Conservation (phyloP, 768 basidiomycete genomes). For the Xerocomellus dryophilus region DNA sequence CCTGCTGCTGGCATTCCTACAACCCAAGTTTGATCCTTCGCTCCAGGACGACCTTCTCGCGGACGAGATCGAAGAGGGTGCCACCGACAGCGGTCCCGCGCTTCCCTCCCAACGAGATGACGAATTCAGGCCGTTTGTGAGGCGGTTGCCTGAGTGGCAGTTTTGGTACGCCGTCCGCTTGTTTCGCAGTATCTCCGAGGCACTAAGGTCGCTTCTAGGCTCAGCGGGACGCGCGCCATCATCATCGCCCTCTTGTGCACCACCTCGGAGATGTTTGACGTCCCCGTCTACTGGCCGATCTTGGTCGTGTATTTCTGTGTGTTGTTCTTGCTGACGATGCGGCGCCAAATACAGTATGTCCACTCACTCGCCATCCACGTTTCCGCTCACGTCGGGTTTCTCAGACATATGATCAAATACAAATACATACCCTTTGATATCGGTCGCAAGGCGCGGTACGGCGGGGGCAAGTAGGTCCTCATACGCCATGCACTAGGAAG, state of each 20-base stretch:
- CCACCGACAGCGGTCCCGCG: constrained; percentile 51
- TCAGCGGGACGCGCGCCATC: constrained; percentile 87
- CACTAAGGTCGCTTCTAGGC: constrained; percentile 47
- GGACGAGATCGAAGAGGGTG: constrained; percentile 94
- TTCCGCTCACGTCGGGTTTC: constrained; percentile 8
- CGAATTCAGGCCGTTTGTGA: constrained; percentile 95
- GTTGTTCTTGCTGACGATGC: constrained; percentile 92
- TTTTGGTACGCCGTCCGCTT: constrained; percentile 64
- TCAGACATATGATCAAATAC: constrained; percentile 98
- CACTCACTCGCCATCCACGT: neutral
- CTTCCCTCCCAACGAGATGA: constrained; percentile 78
- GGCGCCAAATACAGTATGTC: constrained; percentile 89
- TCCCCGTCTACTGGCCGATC: constrained; percentile 99
- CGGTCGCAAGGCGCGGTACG: constrained; percentile 89
- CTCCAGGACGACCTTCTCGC: constrained; percentile 90
- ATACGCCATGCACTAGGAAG: constrained; percentile 1
- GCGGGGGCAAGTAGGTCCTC: constrained; percentile 45
- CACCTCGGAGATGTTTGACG: constrained; percentile 81
- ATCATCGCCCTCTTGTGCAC: constrained; percentile 80
- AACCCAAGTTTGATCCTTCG: constrained; percentile 97
- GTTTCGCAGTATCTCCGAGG: neutral
- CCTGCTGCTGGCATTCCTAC: constrained; percentile 93
- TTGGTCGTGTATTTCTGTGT: constrained; percentile 96
- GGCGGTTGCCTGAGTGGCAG: constrained; percentile 94
- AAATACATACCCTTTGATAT: constrained; percentile 95